These are phyloP conservation scores for Phycomyces nitens DNA, from an alignment of 192 early-diverging fungal species.

Conservation along the genomic window DNA sequence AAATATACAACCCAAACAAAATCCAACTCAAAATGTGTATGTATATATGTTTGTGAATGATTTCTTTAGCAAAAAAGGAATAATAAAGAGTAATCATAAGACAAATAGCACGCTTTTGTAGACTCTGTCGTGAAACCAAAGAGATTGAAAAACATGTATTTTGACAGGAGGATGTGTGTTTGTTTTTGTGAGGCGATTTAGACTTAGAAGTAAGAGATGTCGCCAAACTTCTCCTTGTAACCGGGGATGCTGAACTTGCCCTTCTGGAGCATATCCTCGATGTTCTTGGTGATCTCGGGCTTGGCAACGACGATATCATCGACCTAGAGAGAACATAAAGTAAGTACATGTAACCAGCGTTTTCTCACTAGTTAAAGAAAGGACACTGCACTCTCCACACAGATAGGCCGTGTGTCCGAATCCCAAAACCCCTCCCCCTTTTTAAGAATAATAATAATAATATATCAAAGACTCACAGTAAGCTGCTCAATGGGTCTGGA, in stretches of 20 bases:
- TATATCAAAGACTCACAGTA: conserved; percentile 57
- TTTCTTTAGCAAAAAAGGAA: not conserved
- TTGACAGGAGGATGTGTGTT: not conserved
- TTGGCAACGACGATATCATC: conserved; percentile 92
- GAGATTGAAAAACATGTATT: too few relatives aligned
- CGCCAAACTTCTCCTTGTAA: conserved; percentile 94
- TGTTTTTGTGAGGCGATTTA: not conserved
- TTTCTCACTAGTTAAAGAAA: too few relatives aligned
- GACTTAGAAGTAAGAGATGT: conserved; percentile 63
- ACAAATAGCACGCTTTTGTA: too few relatives aligned
- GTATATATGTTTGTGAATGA: conserved; percentile 6
- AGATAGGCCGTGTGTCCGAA: too few relatives aligned
- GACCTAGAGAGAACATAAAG: conserved; percentile 47
- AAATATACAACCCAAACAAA: too few relatives aligned
- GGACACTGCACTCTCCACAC: too few relatives aligned
- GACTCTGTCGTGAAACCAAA: too few relatives aligned
- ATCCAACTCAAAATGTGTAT: too few relatives aligned
- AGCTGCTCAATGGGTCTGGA: conserved; percentile 92
- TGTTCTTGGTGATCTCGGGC: conserved; percentile 86
- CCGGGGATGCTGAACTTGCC: conserved; percentile 89
- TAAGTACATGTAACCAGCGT: too few relatives aligned
- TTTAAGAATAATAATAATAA: too few relatives aligned
- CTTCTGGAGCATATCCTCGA: conserved; percentile 89
- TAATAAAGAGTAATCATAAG: too few relatives aligned
- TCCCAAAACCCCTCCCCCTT: too few relatives aligned